Conservation (phyloP, 2,329 filamentous ascomycete species). For the Cadophora sp. region DNA sequence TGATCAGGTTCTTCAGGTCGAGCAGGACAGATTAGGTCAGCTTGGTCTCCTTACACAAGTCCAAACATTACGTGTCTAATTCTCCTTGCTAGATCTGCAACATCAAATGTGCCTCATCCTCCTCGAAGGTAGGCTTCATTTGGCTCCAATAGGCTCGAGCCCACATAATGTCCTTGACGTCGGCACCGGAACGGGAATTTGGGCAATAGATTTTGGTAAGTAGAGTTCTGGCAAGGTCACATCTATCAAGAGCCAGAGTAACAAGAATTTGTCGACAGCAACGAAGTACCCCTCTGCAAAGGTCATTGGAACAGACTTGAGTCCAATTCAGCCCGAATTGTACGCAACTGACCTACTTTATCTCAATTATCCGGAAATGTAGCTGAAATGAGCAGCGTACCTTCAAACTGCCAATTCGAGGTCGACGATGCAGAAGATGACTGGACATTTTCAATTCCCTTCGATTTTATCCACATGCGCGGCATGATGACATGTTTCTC, state of each 20-base stretch:
- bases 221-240: conserved; percentile 16
- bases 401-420: conserved; percentile 66
- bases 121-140: conserved; percentile 24
- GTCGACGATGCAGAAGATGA: conserved; percentile 59
- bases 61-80: neutral
- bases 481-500: conserved; percentile 21
- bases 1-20: conserved; percentile 5
- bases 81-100: conserved; percentile 33
- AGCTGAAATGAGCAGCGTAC: conserved; percentile 46
- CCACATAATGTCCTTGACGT: conserved; percentile 46
- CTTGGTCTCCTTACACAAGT: neutral
- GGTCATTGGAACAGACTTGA: conserved; percentile 42
- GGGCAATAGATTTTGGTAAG: conserved; percentile 46
- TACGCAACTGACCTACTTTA: neutral
- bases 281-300: conserved; percentile 37
- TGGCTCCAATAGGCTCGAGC: conserved; percentile 32
- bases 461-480: conserved; percentile 36
- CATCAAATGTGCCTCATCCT: conserved; percentile 40
- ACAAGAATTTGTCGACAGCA: conserved; percentile 21
- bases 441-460: conserved; percentile 35
- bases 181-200: conserved; percentile 50
- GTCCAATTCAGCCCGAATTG: conserved; percentile 47
- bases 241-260: neutral
- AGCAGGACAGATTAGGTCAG: conserved; percentile 22
- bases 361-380: neutral